These are phyloP conservation scores for Telopea speciosissima DNA, from an alignment of 177 flowering plant species.

Conservation along the genomic window DNA sequence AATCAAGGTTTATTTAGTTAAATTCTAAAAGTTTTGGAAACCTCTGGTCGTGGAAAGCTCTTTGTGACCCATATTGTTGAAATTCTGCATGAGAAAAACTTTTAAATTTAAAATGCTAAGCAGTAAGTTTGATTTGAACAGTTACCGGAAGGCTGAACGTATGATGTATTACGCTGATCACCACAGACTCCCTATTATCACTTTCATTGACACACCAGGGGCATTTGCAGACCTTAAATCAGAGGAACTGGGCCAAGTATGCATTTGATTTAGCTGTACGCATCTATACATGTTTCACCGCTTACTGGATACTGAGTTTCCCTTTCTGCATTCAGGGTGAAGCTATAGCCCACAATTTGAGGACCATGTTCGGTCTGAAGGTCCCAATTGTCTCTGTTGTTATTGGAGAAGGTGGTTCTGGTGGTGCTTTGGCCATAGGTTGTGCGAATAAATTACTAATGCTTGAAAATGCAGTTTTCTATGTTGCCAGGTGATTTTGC, in stretches of 20 bases:
- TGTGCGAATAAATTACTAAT: slow-evolving; percentile 39
- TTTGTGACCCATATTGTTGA: not conserved
- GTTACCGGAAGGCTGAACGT: slow-evolving; percentile 26
- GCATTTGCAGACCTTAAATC: slow-evolving; percentile 29
- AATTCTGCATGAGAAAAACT: too few relatives aligned
- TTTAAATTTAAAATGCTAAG: not conserved
- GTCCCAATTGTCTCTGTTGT: slow-evolving; percentile 37
- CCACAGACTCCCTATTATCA: slow-evolving; percentile 25
- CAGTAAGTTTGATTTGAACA: slow-evolving; percentile 1
- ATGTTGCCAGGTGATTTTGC: slow-evolving; percentile 36
- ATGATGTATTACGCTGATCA: slow-evolving; percentile 29
- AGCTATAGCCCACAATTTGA: slow-evolving; percentile 26
- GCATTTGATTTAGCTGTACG: not conserved
- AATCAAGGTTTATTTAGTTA: not conserved
- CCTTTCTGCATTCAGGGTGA: slow-evolving; percentile 17
- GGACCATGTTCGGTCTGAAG: slow-evolving; percentile 41
- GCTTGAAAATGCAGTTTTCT: slow-evolving; percentile 39
- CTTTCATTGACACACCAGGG: slow-evolving; percentile 30
- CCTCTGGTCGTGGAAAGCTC: not conserved
- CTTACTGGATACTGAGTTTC: not conserved
- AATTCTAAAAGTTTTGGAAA: not conserved
- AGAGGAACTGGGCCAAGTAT: slow-evolving; percentile 28
- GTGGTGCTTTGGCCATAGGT: slow-evolving; percentile 46
- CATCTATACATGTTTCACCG: not conserved
- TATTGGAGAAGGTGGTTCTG: slow-evolving; percentile 46